Evolutionary conservation across 495 filamentous ascomycete genomes (phyloP), one percentile per base, ranked within the genome.

Genomic region (Hypoxylon trugodes): DNA sequence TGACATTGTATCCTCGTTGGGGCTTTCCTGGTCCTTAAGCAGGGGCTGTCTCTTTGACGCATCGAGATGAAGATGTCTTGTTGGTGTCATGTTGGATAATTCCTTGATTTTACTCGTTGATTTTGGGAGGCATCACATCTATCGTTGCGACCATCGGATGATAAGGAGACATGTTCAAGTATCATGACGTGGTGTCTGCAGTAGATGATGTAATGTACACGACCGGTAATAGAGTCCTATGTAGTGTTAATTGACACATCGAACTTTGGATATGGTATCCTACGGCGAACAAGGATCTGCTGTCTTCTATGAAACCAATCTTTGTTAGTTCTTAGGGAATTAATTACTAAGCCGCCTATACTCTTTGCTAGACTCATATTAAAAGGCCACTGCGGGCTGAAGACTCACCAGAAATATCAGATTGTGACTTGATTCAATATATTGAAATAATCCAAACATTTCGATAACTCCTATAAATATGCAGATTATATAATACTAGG

Each of bases 21-120:
- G 40, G 18, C 24, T n/a, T 4, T 42, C 40, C 35, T 61, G 61
- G 21, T 73, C 70, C 21, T 65, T 65, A 28, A 70, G 70, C 2
- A 69, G 19, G 2, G 66, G 66, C 25, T 55, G 57, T 13, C 69
- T 65, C 38, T 65, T 69, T 5, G 48, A 69, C 12, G 69, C 48
- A 43, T 72, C 41, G 22, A 69, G 59, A 43, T 70, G 63, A 30
- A 68, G 55, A 52, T 72, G 66, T 22, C 66, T 52, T 22, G 45
- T 67, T 36, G 66, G 35, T 50, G 40, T 32, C 69, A 72, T 72
- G 3, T 18, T 69, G 48, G 28, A 41, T n/a, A 13, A 18, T 7
- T 18, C 41, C n/a, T 10, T n/a, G 22, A n/a, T n/a, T n/a, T 35
- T 6, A 30, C 13, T 12, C 4, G 3, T 36, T 12, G 8, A 28